phyloP scores from a whole-genome alignment of 257 asterid genomes.

The Solanum corneliomulleri region DNA sequence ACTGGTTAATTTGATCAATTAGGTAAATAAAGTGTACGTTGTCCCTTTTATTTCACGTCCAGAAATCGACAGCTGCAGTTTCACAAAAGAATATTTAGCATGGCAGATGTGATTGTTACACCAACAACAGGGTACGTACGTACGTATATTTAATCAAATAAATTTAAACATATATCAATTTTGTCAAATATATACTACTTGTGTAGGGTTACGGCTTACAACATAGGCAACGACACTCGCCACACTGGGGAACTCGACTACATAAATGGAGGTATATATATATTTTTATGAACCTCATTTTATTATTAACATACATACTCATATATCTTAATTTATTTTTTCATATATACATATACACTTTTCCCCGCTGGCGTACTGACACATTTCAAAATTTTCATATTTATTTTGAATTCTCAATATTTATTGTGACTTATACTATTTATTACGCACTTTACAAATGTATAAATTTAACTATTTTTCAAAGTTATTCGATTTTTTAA shows the following conservation, averaged over 20 bases:
- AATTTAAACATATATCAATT: neutral
- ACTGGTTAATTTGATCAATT: neutral
- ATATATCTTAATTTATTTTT: neutral
- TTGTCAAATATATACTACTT: neutral
- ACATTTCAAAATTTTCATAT: neutral
- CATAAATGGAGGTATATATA: slow-evolving; percentile 60
- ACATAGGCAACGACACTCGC: slow-evolving; percentile 40
- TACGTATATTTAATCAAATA: too few species aligned
- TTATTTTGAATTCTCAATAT: too few species aligned
- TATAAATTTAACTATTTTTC: neutral
- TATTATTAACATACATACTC: neutral
- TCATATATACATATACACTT: neutral
- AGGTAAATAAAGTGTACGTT: neutral
- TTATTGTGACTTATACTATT: neutral
- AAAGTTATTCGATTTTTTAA: too few species aligned
- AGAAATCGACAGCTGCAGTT: slow-evolving; percentile 66
- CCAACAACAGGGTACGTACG: slow-evolving; percentile 80
- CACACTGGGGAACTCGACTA: slow-evolving; percentile 89
- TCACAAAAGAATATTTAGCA: slow-evolving; percentile 52
- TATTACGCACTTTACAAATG: too few species aligned
- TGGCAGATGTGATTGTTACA: slow-evolving; percentile 76
- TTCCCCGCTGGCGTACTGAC: neutral
- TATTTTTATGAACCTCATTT: slow-evolving; percentile 5
- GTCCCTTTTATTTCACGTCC: neutral
- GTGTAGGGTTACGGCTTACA: slow-evolving; percentile 71